Base-by-base conservation (phyloP, 1,139 yeast genomes). In the Candida sp. region DNA sequence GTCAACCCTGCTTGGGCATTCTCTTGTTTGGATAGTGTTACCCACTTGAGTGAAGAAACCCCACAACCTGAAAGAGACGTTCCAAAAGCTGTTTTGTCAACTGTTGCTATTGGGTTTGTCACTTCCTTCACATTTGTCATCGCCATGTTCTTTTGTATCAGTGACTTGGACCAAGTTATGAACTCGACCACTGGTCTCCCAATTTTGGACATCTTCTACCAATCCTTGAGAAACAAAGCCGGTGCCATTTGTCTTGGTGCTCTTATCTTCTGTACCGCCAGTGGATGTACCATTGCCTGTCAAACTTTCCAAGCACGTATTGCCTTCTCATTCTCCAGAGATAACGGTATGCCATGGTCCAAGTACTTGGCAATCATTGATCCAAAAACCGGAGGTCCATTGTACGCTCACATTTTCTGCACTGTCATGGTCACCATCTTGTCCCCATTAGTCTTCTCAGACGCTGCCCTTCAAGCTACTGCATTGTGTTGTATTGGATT, bases 271-370 rank as follows among this genome's bases (percentile, higher is more conserved):
- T 62, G 73, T 33, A 73, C 78, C 37, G 78, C 77, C 26, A 63
- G 69, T 52, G 77, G 77, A 9, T 75, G 79, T 61, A 75, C 74
- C 45, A 68, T 75, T 56, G 67, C 77, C 6, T 71, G 77, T 30
- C 78, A 74, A 55, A 74, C 79, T 7, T 75, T 79, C 79, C 79
- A 74, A 61, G 75, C 91, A 43, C 79, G 92, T 69, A 72, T 87
- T 59, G 83, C 90, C 62, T 88, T 96, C 94, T 86, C 93, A 5
- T 89, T 88, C 68, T 81, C 92, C 28, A 84, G 94, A 71, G 94
- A 88, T 69, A 70, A 72, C 51, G 81, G 81, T 22, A 68, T 77
- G 57, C 81, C 80, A 40, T 68, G 69, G 46, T 73, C 80, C 55
- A 73, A 72, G 58, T 68, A 70, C 56, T 73, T 74, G 60, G 68